Evolutionary conservation across 176 grass and related monocot species (phyloP), one percentile per base, ranked within the genome.

Genomic region (Guadua angustifolia): DNA sequence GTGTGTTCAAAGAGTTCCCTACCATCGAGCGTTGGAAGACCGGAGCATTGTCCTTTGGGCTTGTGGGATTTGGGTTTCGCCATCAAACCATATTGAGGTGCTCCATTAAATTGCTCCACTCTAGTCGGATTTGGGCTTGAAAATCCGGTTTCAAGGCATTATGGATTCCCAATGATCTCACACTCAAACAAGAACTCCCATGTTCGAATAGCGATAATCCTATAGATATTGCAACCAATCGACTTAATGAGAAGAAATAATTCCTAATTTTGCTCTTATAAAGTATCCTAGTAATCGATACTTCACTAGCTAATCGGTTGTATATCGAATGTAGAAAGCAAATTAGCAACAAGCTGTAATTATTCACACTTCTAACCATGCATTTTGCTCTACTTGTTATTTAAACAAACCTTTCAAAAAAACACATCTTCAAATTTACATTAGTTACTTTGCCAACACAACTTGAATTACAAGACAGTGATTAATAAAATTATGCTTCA

Each of bases 121-220:
- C 69, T 88, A 32, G 47, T 46, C 42, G 58, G 52, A 40, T 52
- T 80, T 69, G 43, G 43, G 78, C 39, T 74, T 36, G 85, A 84
- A 35, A 60, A 46, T 40, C 60, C 88, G 69, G 24, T 36, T 67
- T 95, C 88, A 56, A 73, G 73, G 66, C 36, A 89, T 32, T 39
- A 40, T 16, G 83, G 87, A 82, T 89, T 92, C 26, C 87, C 96
- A 81, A 90, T 90, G 58, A 89, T 90, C 36, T 88, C 87, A 74
- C 88, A 84, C 55, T 95, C 79, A 35, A 58, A 88, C 36, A 86
- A 98, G 73, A 75, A 92, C 86, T 69, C 88, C 84, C 91, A 98
- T 60, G 83, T 98, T 93, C 65, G 83, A 77, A 98, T 79, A 25
- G 95, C 78, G 16, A 92, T 83, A 74, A 93, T 73, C 88, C 96